Base-by-base conservation (phyloP, 106 monocot genomes). In the Acorus gramineus region DNA sequence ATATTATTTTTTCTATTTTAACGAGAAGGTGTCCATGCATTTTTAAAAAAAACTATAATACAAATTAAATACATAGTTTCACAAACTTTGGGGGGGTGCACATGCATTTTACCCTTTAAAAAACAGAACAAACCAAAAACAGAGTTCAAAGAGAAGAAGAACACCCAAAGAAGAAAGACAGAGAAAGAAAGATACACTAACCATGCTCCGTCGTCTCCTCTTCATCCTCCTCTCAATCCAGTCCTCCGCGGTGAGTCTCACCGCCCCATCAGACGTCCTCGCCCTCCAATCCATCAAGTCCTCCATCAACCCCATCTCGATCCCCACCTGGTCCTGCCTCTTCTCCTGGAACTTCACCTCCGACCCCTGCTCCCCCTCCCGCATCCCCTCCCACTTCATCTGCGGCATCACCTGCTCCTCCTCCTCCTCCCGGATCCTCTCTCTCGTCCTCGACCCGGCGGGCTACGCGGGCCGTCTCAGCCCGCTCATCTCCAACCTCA, bases 301-400 rank as follows among this genome's bases (percentile, higher is more conserved):
- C 2, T 54, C 84, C 48, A 62, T 89, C 56, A 4, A 52, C 50
- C 76, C 68, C 0, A 55, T 74, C 11, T 72, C 85, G 47, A 78
- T 85, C 64, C 59, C 61, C 6, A 57, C 67, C 49, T 81, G 53
- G 57, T 89, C 89, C 14, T 89, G 89, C 81, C 78, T 89, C 50
- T 59, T 71, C 64, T 78, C 81, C 48, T 89, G 89, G 89, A 63
- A 89, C 76, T 89, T 89, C 79, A 13, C 76, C 4, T 64, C 71
- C 58, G 79, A 82, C 71, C 86, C 86, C 12, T 86, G 79, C 68
- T 63, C 49, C 14, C 57, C 68, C n/a, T 47, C 63, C 0, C 44
- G 46, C 28, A 28, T 28, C 59, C 67, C 77, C 50, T 47, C 74
- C 57, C 78, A 73, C 63, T 89, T 81, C 78, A 44, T 62, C 55